These are phyloP conservation scores for Vigna reflexopilosa DNA, from an alignment of 306 rosid genomes.

Conservation along the genomic window DNA sequence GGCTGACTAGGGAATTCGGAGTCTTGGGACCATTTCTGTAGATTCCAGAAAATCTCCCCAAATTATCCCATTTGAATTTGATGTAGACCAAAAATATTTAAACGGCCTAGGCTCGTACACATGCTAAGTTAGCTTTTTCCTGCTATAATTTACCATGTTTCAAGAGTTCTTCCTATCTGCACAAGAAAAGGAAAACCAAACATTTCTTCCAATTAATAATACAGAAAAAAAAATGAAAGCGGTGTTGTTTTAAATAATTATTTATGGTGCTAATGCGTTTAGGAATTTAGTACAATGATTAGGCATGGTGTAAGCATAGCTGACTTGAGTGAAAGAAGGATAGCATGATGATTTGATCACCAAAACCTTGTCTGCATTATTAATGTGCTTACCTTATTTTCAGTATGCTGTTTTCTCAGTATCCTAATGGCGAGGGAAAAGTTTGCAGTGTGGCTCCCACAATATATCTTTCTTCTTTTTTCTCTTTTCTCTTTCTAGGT, in stretches of 20 bases:
- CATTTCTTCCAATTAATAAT: conserved; percentile 22
- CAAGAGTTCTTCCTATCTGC: background rate
- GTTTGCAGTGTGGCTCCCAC: conserved; percentile 37
- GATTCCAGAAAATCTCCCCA: background rate
- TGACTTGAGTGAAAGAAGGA: conserved; percentile 40
- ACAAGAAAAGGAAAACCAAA: background rate
- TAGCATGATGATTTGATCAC: conserved; percentile 40
- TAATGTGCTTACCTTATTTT: conserved; percentile 48
- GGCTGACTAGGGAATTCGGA: conserved; percentile 6
- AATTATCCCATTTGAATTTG: conserved; percentile 12
- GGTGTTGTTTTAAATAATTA: conserved; percentile 12
- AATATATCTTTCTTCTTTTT: background rate
- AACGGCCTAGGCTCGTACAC: background rate
- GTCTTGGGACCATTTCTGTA: conserved; percentile 36
- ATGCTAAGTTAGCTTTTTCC: background rate
- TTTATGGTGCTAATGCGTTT: conserved; percentile 34
- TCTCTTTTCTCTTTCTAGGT: conserved; percentile 28
- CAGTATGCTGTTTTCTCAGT: conserved; percentile 32
- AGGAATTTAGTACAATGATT: conserved; percentile 40
- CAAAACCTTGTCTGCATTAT: conserved; percentile 32
- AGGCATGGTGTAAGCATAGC: conserved; percentile 41
- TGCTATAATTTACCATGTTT: conserved; percentile 1
- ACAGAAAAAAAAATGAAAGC: background rate
- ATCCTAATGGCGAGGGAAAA: conserved; percentile 33
- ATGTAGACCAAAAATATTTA: background rate